Evolutionary conservation across 352 stramenopile species (phyloP).

Genomic region (Globisporangium barbulae): DNA sequence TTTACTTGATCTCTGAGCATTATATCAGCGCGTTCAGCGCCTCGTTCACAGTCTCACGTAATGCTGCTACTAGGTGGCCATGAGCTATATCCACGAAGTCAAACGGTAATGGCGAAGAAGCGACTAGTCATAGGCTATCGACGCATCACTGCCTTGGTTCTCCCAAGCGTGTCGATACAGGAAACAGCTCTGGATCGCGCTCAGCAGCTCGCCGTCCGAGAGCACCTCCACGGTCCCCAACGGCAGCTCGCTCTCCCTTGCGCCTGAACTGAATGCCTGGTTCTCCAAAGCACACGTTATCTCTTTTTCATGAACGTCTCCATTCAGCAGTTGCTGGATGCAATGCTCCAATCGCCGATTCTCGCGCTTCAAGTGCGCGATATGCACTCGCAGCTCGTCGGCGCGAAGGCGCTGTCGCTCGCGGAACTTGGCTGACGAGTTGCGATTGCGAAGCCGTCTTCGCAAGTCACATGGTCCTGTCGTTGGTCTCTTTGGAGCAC

Average conservation of each 20-base stretch:
- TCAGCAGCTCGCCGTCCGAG: constrained; percentile 5
- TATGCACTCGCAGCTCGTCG: constrained; percentile 1
- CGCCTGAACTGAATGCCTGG: background rate
- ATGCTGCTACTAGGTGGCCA: too few species aligned
- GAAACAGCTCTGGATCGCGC: background rate
- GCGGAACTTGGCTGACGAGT: constrained; percentile 2
- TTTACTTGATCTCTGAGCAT: too few species aligned
- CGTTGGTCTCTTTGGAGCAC: too few species aligned
- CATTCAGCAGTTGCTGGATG: background rate
- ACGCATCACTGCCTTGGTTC: too few species aligned
- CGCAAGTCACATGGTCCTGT: too few species aligned
- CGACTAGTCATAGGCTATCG: too few species aligned
- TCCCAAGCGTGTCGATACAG: background rate
- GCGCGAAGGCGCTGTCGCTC: background rate
- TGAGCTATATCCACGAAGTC: too few species aligned
- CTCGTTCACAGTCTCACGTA: too few species aligned
- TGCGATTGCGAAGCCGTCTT: too few species aligned
- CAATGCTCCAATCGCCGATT: background rate
- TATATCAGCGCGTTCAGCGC: too few species aligned
- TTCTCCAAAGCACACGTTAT: too few species aligned
- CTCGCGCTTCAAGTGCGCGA: constrained; percentile 2
- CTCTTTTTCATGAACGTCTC: background rate
- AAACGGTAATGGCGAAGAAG: too few species aligned
- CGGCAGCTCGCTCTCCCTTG: background rate
- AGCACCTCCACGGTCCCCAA: constrained; percentile 5